phyloP scores from a whole-genome alignment of 768 basidiomycete species.

The Termitomyces sp. region DNA sequence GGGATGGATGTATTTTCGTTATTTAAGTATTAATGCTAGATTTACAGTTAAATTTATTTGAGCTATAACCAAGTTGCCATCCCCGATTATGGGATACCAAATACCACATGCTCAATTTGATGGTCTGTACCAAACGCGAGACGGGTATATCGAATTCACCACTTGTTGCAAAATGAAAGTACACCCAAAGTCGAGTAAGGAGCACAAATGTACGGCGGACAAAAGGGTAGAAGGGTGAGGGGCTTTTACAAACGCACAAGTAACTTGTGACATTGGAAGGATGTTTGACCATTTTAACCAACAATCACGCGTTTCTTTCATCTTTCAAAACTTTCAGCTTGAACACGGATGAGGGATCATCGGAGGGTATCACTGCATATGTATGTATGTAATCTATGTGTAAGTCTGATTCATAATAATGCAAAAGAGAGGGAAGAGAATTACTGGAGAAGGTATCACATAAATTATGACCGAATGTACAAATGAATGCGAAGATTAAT shows the following conservation, averaged over 20 bases:
- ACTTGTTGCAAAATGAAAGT: too few relatives aligned
- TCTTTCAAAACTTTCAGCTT: background rate
- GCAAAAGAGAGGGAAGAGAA: background rate
- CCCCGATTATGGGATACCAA: too few relatives aligned
- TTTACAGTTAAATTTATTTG: background rate
- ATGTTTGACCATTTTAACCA: too few relatives aligned
- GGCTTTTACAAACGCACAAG: too few relatives aligned
- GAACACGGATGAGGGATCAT: background rate
- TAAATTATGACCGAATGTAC: background rate
- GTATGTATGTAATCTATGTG: background rate
- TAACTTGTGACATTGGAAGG: background rate
- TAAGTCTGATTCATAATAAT: background rate
- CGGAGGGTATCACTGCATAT: background rate
- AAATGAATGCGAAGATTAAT: background rate
- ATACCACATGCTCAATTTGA: too few relatives aligned
- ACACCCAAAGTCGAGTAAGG: background rate
- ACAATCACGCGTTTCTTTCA: background rate
- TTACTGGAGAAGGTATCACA: background rate
- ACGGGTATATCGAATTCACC: too few relatives aligned
- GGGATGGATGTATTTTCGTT: background rate
- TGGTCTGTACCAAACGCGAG: too few relatives aligned
- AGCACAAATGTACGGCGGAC: too few relatives aligned
- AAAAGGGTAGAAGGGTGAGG: background rate
- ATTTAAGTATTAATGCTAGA: background rate
- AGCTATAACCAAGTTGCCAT: too few relatives aligned